Evolutionary conservation across 331 rosid species (phyloP), one percentile per base, ranked within the genome.

Genomic region (Prunus yedoensis): DNA sequence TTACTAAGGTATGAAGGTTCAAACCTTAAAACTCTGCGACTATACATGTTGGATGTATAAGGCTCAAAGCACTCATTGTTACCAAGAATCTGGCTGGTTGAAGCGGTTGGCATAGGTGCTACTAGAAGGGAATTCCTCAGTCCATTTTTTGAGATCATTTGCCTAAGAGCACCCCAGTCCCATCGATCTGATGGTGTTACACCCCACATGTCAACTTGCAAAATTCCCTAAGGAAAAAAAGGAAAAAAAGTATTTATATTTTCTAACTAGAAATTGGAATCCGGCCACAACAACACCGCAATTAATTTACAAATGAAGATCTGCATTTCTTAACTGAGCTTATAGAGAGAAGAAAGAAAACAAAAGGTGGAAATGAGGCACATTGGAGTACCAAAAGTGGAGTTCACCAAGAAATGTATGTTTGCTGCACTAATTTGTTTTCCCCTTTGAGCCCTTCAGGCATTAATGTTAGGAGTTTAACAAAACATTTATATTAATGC

Each of bases 41-140:
- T 93, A 83, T 93, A 93, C 63, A 93, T 91, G 67, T 93, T 93
- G 64, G 97, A 93, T 77, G 98, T 91, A 77, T 93, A 93, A 4
- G 98, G 97, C 77, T 93, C 97, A 88, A 93, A 93, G 79, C 98
- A 93, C 78, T 93, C 98, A n/a, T 93, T 93, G 81, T 93, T 93
- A 77, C 98, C 98, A 84, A 93, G 95, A 85, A 93, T 93, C 83
- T 93, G 98, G 80, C 98, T 93, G 41, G 98, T 93, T 16, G 98
- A 91, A 1, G 98, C 98, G 56, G 98, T 93, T 23, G 98, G 98
- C 98, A 93, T 93, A 20, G 98, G 98, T 30, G 98, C 89, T 17
- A 91, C 83, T 61, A 93, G 98, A 84, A 93, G 98, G 38, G 98
- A 93, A 81, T 93, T 90, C 28, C 98, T 86, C 69, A 89, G 84